Percentiles rank a stretch among this genome's conserved stretches.
These are phyloP conservation scores for Ustilago loliicola DNA, from an alignment of 1,284 basidiomycete genomes.

Conservation along the genomic window DNA sequence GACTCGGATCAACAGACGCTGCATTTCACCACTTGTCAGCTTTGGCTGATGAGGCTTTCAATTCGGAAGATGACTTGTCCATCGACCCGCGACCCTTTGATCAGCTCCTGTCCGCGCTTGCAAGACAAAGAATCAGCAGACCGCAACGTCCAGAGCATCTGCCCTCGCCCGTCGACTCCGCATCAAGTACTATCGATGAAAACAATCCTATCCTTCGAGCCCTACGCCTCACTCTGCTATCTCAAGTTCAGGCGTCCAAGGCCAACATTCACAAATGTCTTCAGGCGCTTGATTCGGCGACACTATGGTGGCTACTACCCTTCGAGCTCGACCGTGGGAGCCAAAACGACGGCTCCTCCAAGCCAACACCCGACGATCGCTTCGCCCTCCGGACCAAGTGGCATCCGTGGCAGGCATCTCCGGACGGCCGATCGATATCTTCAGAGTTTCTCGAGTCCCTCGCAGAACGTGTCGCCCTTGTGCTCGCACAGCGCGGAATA, in stretches of 20 bases:
- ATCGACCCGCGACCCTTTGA: constrained; percentile 49
- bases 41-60: constrained; percentile 10
- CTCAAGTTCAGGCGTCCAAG: constrained; percentile 27
- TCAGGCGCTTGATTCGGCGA: constrained; percentile 31
- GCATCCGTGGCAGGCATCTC: constrained; percentile 45
- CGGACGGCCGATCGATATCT: constrained; percentile 14
- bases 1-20: constrained; percentile 23
- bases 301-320: constrained; percentile 44
- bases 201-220: constrained; percentile 32
- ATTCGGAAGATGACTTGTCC: neutral
- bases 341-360: neutral
- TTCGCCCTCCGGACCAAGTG: constrained; percentile 25
- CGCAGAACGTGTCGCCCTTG: constrained; percentile 41
- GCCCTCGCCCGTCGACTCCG: constrained; percentile 38
- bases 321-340: constrained; percentile 29
- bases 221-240: constrained; percentile 32
- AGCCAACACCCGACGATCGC: constrained; percentile 19
- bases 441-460: constrained; percentile 33
- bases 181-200: constrained; percentile 6
- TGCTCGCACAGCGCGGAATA: constrained; percentile 41
- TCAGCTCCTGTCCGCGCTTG: constrained; percentile 36
- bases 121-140: constrained; percentile 9
- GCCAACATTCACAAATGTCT: constrained; percentile 36
- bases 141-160: constrained; percentile 7
- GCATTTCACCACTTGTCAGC: constrained; percentile 16